Evolutionary conservation across 179 eudicot genomes (phyloP).

Genomic region (Silene vulgaris): DNA sequence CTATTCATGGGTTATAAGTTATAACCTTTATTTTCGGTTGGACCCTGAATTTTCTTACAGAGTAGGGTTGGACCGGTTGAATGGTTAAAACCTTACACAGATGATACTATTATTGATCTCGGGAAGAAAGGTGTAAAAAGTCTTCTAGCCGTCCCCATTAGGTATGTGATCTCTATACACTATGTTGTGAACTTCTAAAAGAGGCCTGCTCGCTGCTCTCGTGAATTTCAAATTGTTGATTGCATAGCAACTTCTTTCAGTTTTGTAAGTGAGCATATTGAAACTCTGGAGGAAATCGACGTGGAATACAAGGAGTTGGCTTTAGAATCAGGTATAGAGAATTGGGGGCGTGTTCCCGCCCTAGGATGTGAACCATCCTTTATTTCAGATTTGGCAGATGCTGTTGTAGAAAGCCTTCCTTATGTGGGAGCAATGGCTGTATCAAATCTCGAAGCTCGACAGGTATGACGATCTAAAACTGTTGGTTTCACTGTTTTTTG

Average conservation of each 20-base stretch:
- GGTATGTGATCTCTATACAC: slow-evolving; percentile 35
- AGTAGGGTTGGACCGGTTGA: slow-evolving; percentile 99
- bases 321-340: slow-evolving; percentile 72
- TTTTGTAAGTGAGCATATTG: slow-evolving; percentile 97
- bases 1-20: not conserved
- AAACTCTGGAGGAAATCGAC: slow-evolving; percentile 94
- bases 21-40: not conserved
- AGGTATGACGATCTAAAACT: slow-evolving; percentile 39
- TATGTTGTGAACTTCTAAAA: not conserved
- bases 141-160: slow-evolving; percentile 92
- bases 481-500: no score
- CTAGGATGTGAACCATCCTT: slow-evolving; percentile 90
- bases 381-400: slow-evolving; percentile 90
- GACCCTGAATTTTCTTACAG: slow-evolving; percentile 36
- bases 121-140: slow-evolving; percentile 90
- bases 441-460: slow-evolving; percentile 95
- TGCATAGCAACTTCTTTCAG: slow-evolving; percentile 34
- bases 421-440: slow-evolving; percentile 99
- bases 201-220: not conserved
- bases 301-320: slow-evolving; percentile 97
- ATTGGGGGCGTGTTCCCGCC: slow-evolving; percentile 99
- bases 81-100: slow-evolving; percentile 98
- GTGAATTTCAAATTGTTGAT: not conserved
- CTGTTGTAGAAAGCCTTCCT: slow-evolving; percentile 95
- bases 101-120: slow-evolving; percentile 81